Evolutionary conservation across 352 stramenopile species (phyloP), one percentile per base, ranked within the genome.

Genomic region (Phytophthora macrochlamydospora): DNA sequence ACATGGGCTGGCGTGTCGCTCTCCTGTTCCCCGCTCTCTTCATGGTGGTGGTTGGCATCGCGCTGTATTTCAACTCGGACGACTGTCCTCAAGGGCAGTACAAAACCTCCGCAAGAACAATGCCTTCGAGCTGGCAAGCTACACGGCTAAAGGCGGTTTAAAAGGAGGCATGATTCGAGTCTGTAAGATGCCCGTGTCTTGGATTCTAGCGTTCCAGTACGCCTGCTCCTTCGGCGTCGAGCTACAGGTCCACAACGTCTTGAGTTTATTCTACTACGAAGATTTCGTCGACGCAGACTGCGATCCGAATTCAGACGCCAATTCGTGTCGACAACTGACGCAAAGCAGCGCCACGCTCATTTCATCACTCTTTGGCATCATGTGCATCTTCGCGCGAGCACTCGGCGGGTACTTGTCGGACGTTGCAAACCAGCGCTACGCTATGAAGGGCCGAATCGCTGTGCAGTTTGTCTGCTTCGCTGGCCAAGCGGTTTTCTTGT

Each of bases 141-240:
- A 11, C 9, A 40, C 35, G 35, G 35, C 51, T 44, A 4, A 71
- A 62, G 12, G 59, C 24, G 69, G 71, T 33, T 66, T 77, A 56
- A 65, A 71, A n/a, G 56, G 69, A 13, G 78, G 56, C 31, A 69
- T 73, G n/a, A 77, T 56, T 76, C 86, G 54, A n/a, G 92, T 79
- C 0, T 30, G 38, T 7, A 69, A 73, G 35, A n/a, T 76, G 28
- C 62, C 79, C 2, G 95, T 95, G 65, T 96, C 90, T 4, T 98
- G 93, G 94, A 78, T 98, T 62, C 72, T 38, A 32, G 92, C 91
- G 43, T 74, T 97, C 65, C 89, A 98, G 65, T 98, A 98, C 57
- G 93, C 87, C 2, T 93, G 84, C 63, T 98, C 88, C 73, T 98
- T 98, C 67, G 95, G 95, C 48, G 85, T 98, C 37, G 94, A 98